Conservation (phyloP, 2,329 filamentous ascomycete species). For the Aureobasidium sp. region DNA sequence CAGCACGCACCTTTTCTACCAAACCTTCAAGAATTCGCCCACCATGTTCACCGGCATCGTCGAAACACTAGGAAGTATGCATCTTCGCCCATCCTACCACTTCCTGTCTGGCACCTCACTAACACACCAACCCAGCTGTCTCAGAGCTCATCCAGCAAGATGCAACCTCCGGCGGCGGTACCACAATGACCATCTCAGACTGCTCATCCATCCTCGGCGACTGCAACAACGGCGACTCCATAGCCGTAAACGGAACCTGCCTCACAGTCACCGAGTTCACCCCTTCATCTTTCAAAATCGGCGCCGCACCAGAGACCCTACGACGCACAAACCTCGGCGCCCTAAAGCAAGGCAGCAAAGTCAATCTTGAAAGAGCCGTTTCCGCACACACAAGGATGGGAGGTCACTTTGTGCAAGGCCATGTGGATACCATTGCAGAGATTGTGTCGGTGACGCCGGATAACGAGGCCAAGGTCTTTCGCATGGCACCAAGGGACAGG, state of each 20-base stretch:
- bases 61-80: constrained; percentile 83
- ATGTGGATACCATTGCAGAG: constrained; percentile 83
- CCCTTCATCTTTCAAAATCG: constrained; percentile 68
- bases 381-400: constrained; percentile 91
- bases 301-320: constrained; percentile 90
- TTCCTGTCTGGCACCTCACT: not conserved
- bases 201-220: constrained; percentile 71
- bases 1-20: not conserved
- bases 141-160: constrained; percentile 74
- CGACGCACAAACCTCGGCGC: constrained; percentile 89
- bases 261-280: constrained; percentile 78
- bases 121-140: constrained; percentile 56
- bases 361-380: constrained; percentile 93
- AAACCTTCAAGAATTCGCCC: not conserved
- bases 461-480: constrained; percentile 83
- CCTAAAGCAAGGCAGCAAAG: constrained; percentile 57
- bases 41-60: constrained; percentile 94
- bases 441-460: constrained; percentile 69
- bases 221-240: constrained; percentile 83
- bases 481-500: constrained; percentile 64
- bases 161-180: constrained; percentile 68
- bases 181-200: constrained; percentile 78
- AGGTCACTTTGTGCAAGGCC: constrained; percentile 95
- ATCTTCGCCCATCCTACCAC: not conserved
- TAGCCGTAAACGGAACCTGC: constrained; percentile 92